A percentile compares a stretch with the other conserved stretches of the same genome.
Conservation (phyloP, 805 yeast genomes). For the Naumovozyma castellii region DNA sequence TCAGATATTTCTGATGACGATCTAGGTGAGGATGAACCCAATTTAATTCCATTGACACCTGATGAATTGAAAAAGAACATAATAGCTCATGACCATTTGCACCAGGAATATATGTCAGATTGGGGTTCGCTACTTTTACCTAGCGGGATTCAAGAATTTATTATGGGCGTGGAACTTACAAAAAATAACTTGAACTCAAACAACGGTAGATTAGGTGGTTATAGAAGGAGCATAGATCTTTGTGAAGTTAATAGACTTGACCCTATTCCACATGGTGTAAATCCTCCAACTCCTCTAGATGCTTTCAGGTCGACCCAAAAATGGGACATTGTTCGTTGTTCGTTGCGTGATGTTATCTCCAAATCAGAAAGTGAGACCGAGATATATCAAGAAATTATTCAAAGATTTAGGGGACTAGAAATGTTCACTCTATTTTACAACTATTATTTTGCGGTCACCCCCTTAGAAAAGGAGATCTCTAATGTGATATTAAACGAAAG, state of each 20-base stretch:
- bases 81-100: conserved; percentile 6
- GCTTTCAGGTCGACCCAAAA: conserved; percentile 28
- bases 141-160: conserved; percentile 28
- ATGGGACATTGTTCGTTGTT: conserved; percentile 26
- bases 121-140: conserved; percentile 21
- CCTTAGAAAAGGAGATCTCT: conserved; percentile 34
- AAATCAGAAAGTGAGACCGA: conserved; percentile 2
- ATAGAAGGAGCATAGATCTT: conserved; percentile 22
- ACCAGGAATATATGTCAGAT: conserved; percentile 10
- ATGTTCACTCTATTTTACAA: conserved; percentile 36
- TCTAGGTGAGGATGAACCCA: conserved; percentile 13
- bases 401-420: conserved; percentile 24
- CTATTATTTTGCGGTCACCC: conserved; percentile 36
- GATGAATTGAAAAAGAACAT: conserved; percentile 11
- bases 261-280: conserved; percentile 21
- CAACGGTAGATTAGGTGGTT: conserved; percentile 23
- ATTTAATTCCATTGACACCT: conserved; percentile 7
- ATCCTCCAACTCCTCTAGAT: conserved; percentile 30
- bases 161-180: conserved; percentile 24
- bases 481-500: conserved; percentile 27
- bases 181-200: conserved; percentile 14
- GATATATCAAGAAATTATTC: conserved; percentile 11
- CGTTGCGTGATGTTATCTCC: conserved; percentile 7
- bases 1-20: conserved; percentile 22
- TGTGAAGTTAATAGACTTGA: conserved; percentile 21